Percentiles rank a stretch among this genome's conserved stretches.
Conservation (phyloP, 371 early-diverging fungal species). For the Polyrhizophydium stewartii region DNA sequence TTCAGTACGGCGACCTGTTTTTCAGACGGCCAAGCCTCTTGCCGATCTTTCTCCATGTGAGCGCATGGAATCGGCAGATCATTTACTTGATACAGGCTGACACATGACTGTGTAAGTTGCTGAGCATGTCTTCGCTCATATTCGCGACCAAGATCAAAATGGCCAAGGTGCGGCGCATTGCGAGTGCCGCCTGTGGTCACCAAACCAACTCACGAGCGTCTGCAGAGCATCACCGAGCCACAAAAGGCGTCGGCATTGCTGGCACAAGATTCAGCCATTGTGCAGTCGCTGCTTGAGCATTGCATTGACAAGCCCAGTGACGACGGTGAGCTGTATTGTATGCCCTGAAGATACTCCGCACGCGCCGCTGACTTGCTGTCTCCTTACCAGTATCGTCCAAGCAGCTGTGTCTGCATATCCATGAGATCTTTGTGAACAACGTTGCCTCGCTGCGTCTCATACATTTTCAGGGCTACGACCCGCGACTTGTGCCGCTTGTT, state of each 20-base stretch:
- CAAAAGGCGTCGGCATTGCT: neutral
- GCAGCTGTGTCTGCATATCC: conserved; percentile 4
- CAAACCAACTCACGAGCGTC: no score
- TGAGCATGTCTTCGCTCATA: neutral
- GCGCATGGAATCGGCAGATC: no score
- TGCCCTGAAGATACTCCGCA: no score
- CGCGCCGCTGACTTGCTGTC: neutral
- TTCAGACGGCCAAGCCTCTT: no score
- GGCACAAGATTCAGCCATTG: neutral
- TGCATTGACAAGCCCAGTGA: no score
- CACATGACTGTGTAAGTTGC: no score
- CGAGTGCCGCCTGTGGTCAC: neutral
- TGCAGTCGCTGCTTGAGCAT: neutral
- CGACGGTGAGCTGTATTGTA: no score
- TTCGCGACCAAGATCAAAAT: neutral
- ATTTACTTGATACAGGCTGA: no score
- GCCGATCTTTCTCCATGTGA: no score
- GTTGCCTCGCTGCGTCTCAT: conserved; percentile 1
- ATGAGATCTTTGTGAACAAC: conserved; percentile 13
- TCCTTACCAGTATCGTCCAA: neutral
- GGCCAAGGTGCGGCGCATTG: neutral
- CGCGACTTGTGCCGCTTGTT: conserved; percentile 3
- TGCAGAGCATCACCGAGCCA: neutral
- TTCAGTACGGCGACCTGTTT: no score
- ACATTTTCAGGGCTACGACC: conserved; percentile 11